Base-by-base conservation (phyloP, 2,329 filamentous ascomycete genomes). In the Hymenoscyphus scutula region DNA sequence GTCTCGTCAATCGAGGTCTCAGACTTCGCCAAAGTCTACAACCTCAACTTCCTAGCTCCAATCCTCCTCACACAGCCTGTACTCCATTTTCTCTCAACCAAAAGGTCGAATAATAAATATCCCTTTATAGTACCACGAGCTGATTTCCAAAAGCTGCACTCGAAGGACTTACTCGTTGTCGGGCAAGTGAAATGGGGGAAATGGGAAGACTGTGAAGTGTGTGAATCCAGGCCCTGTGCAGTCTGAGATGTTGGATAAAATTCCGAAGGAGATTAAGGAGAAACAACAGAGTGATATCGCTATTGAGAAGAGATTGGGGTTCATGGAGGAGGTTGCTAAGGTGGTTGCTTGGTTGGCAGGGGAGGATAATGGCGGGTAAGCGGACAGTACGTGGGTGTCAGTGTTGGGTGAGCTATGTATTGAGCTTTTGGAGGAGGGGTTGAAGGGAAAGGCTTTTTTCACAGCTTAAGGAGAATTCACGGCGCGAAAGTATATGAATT, bases 291-390 rank as follows among this genome's bases (percentile, higher is more conserved):
- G 60, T 15, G 59, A 54, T 11, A 68, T 64, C 2, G 64, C 62
- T 7, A 34, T 66, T 23, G 45, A 51, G 45, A 51, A 25, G 4
- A 23, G 45, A 13, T 10, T 51, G 45, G 45, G 45, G 10, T 13
- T 1, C 6, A 19, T 51, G 19, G 45, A 51, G 19, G 45, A 51
- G 10, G 75, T 82, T 60, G 80, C 80, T 0, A 78, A 70, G 62
- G 76, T 76, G 7, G 80, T 82, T 2, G 79, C 71, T 0, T 80
- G 80, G 64, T 62, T 82, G 19, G 79, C 77, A 29, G 78, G 81
- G 65, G 76, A 77, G 53, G 69, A 76, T 32, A 76, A 78, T 1
- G 73, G 17, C 82, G 80, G 80, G 73, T 82, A 13, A 82, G 81
- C 64, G 80, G 80, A 17, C 65, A 67, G 45, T 54, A 45, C 13